A percentile compares a stretch with the other conserved stretches of the same genome.
Evolutionary conservation across 495 filamentous ascomycete species (phyloP).

Genomic region (Daldinia childiae): DNA sequence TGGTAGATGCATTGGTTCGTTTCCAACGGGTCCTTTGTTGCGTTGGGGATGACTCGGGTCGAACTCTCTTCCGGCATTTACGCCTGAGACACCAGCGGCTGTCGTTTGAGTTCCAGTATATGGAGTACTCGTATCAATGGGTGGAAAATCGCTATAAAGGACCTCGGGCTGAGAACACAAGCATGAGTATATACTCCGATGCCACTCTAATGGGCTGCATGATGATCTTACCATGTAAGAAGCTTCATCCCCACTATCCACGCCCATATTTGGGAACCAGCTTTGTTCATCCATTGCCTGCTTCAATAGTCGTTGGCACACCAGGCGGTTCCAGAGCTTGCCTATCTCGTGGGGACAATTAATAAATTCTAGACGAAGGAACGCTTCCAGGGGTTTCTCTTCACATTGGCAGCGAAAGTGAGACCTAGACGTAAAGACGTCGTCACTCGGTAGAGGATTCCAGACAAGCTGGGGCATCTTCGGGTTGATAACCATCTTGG

Average conservation of each 20-base stretch:
- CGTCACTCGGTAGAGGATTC: conserved; percentile 29
- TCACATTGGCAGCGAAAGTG: conserved; percentile 30
- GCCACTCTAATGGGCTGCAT: conserved; percentile 9
- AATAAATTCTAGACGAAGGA: conserved; percentile 19
- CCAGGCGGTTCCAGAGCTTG: conserved; percentile 13
- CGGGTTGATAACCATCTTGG: conserved; percentile 45
- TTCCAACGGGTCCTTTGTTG: conserved; percentile 41
- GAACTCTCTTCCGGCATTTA: conserved; percentile 41
- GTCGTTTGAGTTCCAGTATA: conserved; percentile 42
- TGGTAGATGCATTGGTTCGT: conserved; percentile 43
- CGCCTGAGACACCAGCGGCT: conserved; percentile 45
- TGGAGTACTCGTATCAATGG: conserved; percentile 25
- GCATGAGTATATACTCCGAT: conserved; percentile 34
- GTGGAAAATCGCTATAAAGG: conserved; percentile 23
- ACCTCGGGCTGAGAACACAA: conserved; percentile 35
- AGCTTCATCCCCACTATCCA: conserved; percentile 43
- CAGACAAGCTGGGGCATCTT: conserved; percentile 36
- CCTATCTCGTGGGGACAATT: conserved; percentile 10
- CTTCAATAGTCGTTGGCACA: conserved; percentile 33
- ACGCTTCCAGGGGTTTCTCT: conserved; percentile 6
- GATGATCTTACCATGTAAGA: conserved; percentile 40
- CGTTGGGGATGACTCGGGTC: conserved; percentile 44
- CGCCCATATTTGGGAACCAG: conserved; percentile 36
- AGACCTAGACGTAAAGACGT: conserved; percentile 36
- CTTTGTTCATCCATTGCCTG: conserved; percentile 41